Evolutionary conservation across 78 protist genomes (phyloP), one percentile per base, ranked within the genome.

Genomic region (slime mould (Dictyostelium discoideum)): DNA sequence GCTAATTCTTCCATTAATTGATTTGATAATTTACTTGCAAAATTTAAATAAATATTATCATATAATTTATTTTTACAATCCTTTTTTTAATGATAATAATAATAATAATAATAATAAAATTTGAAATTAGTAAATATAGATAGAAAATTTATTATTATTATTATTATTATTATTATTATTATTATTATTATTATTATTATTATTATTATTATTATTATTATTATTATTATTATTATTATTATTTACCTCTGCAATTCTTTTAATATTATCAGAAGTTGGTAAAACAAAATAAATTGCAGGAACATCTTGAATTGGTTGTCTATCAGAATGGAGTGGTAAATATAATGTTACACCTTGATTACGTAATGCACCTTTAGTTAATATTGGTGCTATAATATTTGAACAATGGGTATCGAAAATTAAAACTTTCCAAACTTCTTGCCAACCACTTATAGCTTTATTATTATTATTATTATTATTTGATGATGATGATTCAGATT

Each of bases 271-370:
- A 9, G 9, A 24, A 10, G 99, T 97, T 50, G 99, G 99, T 79
- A 74, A 50, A 48, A 98, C 97, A 60, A 98, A 97, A 96, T 98
- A 98, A n/a, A 98, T 94, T 3, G 99, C 99, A 0, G 99, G 99
- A 2, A 92, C 98, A 72, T 98, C 99, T 24, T 85, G 89, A 44
- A 98, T 93, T 24, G 96, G 84, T 37, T 98, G 98, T 6, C 99
- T 74, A n/a, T 97, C 97, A 18, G 93, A 24, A 16, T 98, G 96
- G 2, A 98, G 42, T 6, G 48, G 57, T 37, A 79, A 32, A 77
- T 89, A 84, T 44, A 98, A 94, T 29, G 99, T 98, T 29, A 98
- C 87, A 74, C 99, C 99, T 32, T 92, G 93, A 11, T 97, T 96
- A 13, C 98, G 63, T 63, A 98, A 76, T 83, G 96, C 99, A 50